Percentiles rank a stretch among this genome's conserved stretches.
Evolutionary conservation across 352 stramenopile species (phyloP).

Genomic region (Phytophthora uliginosa): DNA sequence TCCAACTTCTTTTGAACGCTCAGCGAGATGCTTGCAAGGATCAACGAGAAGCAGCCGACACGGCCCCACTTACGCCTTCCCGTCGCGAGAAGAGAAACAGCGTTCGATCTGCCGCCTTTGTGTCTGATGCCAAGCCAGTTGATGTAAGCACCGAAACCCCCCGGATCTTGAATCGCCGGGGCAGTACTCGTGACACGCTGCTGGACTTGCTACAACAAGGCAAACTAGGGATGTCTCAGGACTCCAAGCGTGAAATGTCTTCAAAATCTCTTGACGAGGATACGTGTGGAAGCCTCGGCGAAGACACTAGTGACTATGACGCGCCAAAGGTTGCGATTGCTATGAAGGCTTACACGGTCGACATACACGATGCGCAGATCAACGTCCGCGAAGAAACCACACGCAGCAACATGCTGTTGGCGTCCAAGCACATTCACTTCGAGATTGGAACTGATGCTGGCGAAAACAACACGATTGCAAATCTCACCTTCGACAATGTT

Average conservation of each 20-base stretch:
- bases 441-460: conserved; percentile 68
- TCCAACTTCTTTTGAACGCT: conserved; percentile 57
- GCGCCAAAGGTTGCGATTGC: conserved; percentile 45
- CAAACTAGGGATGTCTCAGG: conserved; percentile 58
- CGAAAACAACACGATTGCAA: conserved; percentile 57
- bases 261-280: conserved; percentile 23
- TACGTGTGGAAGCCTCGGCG: conserved; percentile 15
- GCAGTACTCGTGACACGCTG: conserved; percentile 69
- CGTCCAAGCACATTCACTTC: conserved; percentile 83
- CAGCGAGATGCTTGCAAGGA: conserved; percentile 23
- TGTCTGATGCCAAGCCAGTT: not conserved
- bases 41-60: not conserved
- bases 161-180: conserved; percentile 33
- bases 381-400: conserved; percentile 78
- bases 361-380: conserved; percentile 84
- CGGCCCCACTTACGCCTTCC: conserved; percentile 12
- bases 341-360: conserved; percentile 80
- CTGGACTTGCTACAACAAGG: conserved; percentile 82
- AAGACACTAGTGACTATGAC: conserved; percentile 27
- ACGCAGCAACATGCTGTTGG: conserved; percentile 74
- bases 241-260: conserved; percentile 28
- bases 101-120: conserved; percentile 29
- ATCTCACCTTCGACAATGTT: conserved; percentile 74
- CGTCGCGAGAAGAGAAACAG: conserved; percentile 27
- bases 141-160: conserved; percentile 6